Evolutionary conservation across 2,329 filamentous ascomycete genomes (phyloP).

Genomic region (Trichoderma atroviride): DNA sequence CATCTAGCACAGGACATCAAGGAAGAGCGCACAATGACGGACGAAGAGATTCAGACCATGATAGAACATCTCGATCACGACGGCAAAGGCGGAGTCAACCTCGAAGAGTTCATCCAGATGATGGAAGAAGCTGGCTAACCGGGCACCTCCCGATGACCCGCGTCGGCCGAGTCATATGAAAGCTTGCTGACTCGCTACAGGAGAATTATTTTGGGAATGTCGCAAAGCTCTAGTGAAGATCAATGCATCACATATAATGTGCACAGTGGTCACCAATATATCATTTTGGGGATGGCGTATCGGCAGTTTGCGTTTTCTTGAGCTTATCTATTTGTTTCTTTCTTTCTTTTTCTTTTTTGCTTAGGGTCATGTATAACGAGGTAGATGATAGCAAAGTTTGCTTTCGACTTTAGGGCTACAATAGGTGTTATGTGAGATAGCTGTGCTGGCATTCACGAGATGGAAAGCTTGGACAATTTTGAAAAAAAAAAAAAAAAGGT

Average conservation of each 20-base stretch:
- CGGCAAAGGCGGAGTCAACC: conserved; percentile 77
- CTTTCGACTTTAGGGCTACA: conserved; percentile 9
- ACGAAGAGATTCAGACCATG: conserved; percentile 92
- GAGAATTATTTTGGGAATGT: neutral
- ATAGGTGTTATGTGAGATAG: conserved; percentile 15
- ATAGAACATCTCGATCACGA: conserved; percentile 97
- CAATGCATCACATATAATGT: conserved; percentile 20
- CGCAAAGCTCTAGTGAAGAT: conserved; percentile 2
- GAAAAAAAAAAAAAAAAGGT: conserved; percentile 5
- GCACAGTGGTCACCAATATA: conserved; percentile 13
- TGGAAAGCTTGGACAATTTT: conserved; percentile 26
- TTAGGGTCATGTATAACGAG: conserved; percentile 24
- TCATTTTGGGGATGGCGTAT: conserved; percentile 22
- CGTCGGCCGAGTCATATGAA: neutral
- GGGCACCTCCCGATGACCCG: neutral
- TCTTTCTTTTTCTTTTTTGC: neutral
- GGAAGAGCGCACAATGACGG: conserved; percentile 76
- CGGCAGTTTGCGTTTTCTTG: neutral
- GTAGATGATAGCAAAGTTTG: conserved; percentile 9
- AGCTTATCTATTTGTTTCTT: neutral
- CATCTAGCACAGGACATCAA: conserved; percentile 88
- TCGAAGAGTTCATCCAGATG: conserved; percentile 70
- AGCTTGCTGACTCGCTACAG: neutral
- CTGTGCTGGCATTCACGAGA: conserved; percentile 23
- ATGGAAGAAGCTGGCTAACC: conserved; percentile 48